Evolutionary conservation across 2,329 filamentous ascomycete genomes (phyloP).

Genomic region (Plenodomus biglobosus): DNA sequence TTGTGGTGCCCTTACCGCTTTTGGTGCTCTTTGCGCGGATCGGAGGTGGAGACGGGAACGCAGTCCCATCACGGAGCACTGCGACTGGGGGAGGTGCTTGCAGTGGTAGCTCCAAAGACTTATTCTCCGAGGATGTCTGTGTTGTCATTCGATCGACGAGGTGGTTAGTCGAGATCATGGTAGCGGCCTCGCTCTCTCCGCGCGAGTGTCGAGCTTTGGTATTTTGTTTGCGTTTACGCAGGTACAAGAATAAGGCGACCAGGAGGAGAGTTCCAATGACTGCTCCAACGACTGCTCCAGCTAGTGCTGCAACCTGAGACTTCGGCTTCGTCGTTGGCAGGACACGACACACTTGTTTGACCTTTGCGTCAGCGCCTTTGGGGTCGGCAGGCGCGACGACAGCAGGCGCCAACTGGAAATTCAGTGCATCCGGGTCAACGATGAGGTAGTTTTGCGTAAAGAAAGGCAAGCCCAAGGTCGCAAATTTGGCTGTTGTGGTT

Average conservation of each 20-base stretch:
- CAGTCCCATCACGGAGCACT: slow-evolving; percentile 2
- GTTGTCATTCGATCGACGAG: slow-evolving; percentile 2
- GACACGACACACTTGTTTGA: slow-evolving; percentile 17
- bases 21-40: slow-evolving; percentile 2
- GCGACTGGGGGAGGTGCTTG: slow-evolving; percentile 6
- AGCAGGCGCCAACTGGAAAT: slow-evolving; percentile 19
- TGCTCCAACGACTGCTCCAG: slow-evolving; percentile 10
- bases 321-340: slow-evolving; percentile 8
- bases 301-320: slow-evolving; percentile 7
- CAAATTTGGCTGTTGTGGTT: slow-evolving; percentile 8
- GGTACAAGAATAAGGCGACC: slow-evolving; percentile 7
- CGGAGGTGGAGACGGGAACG: slow-evolving; percentile 8
- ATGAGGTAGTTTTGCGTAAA: slow-evolving; percentile 25
- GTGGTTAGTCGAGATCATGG: slow-evolving; percentile 4
- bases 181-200: slow-evolving; percentile 8
- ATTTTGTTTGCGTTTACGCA: slow-evolving; percentile 6
- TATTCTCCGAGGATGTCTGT: slow-evolving; percentile 7
- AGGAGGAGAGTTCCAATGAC: slow-evolving; percentile 11
- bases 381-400: slow-evolving; percentile 14
- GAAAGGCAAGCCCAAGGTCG: slow-evolving; percentile 16
- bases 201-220: slow-evolving; percentile 4
- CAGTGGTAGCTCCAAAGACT: slow-evolving; percentile 11
- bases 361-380: slow-evolving; percentile 13
- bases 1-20: background rate
- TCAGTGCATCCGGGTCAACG: slow-evolving; percentile 18